Evolutionary conservation across 78 protist genomes (phyloP).

Genomic region (Dictyostelium firmibasis): DNA sequence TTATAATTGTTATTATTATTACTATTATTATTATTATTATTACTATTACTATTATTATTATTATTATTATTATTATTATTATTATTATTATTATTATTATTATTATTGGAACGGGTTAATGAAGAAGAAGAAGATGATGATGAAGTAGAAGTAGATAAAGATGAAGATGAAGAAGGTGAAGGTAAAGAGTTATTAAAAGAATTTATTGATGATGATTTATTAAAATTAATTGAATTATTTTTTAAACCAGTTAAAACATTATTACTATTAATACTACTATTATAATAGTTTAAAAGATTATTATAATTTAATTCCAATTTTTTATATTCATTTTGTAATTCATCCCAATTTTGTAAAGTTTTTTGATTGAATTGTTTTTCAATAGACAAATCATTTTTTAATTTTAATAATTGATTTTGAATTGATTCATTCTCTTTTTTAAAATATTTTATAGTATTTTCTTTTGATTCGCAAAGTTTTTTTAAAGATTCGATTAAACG

Average conservation of each 20-base stretch:
- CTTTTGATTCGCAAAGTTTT: background rate
- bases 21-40: no score
- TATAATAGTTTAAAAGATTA: background rate
- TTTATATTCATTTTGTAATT: background rate
- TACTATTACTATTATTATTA: no score
- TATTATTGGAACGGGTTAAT: no score
- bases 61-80: no score
- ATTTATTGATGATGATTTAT: no score
- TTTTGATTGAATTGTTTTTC: background rate
- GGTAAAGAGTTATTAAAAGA: no score
- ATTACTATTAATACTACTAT: background rate
- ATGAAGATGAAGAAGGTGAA: no score
- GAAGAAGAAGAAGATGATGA: background rate
- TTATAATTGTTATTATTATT: background rate
- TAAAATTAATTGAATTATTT: background rate
- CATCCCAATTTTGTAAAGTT: background rate
- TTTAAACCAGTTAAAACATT: background rate
- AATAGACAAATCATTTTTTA: background rate
- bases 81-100: no score
- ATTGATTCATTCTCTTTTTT: conserved; percentile 1
- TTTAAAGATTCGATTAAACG: background rate
- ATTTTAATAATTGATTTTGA: background rate
- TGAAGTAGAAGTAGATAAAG: background rate
- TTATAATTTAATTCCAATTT: background rate
- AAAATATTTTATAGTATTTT: background rate